Evolutionary conservation across 2,329 filamentous ascomycete genomes (phyloP).

Genomic region (Scopulariopsis brevicaulis): DNA sequence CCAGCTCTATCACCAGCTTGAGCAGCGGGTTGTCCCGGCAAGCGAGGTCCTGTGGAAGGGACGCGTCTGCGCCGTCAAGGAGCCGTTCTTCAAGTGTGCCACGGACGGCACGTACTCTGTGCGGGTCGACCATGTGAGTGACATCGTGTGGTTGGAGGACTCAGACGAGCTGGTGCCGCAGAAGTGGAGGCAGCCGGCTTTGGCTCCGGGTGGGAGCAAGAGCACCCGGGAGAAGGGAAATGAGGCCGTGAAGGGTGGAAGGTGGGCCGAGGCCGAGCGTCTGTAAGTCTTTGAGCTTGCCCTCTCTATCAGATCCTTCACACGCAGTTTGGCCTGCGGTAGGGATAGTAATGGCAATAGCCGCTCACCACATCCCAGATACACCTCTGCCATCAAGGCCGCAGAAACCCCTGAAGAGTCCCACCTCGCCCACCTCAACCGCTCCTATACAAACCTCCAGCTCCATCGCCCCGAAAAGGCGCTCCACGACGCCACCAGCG

Average conservation of each 20-base stretch:
- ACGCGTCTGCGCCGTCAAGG: constrained; percentile 33
- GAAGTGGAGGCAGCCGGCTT: constrained; percentile 16
- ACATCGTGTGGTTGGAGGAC: constrained; percentile 26
- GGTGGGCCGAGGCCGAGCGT: constrained; percentile 17
- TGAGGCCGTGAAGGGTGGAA: constrained; percentile 11
- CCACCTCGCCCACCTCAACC: constrained; percentile 21
- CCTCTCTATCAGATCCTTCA: neutral
- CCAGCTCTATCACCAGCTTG: constrained; percentile 28
- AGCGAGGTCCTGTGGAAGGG: constrained; percentile 20
- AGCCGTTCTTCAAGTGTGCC: constrained; percentile 36
- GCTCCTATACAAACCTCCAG: constrained; percentile 20
- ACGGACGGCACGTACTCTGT: constrained; percentile 27
- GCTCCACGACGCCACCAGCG: constrained; percentile 15
- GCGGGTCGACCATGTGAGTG: constrained; percentile 39
- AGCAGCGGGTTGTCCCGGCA: constrained; percentile 18
- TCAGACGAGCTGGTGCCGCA: constrained; percentile 25
- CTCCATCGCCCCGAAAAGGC: constrained; percentile 17
- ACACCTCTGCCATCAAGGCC: constrained; percentile 15
- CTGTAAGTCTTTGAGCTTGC: constrained; percentile 16
- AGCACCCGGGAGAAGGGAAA: constrained; percentile 21
- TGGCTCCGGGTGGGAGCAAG: constrained; percentile 3
- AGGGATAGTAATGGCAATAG: neutral
- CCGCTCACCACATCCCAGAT: neutral
- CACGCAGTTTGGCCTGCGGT: neutral
- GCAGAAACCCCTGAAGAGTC: constrained; percentile 21